phyloP scores from a whole-genome alignment of 495 filamentous ascomycete species.

The Pseudoneurospora amorphoporcata region DNA sequence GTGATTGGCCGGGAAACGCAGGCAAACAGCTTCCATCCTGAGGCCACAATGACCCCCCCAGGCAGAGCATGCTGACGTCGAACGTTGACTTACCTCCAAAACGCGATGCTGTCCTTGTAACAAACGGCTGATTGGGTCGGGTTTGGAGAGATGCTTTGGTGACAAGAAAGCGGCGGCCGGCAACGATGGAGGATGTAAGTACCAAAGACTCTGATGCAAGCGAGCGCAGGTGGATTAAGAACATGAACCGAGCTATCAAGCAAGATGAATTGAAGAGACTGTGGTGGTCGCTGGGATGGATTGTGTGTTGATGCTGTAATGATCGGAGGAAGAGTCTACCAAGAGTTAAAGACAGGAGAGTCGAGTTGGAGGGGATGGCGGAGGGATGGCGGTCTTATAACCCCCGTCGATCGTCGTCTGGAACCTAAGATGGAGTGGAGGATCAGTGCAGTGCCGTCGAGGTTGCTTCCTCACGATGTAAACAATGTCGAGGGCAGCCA shows the following conservation, averaged over 20 bases:
- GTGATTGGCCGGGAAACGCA: neutral
- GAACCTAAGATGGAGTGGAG: neutral
- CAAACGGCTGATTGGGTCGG: neutral
- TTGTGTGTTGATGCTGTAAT: conserved; percentile 40
- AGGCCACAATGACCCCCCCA: neutral
- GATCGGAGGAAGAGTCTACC: conserved; percentile 36
- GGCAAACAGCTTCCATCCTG: neutral
- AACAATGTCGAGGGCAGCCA: neutral
- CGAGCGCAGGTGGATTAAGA: conserved; percentile 38
- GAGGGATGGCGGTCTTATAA: neutral
- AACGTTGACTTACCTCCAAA: conserved; percentile 21
- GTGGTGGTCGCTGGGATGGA: conserved; percentile 29
- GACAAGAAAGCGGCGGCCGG: conserved; percentile 16
- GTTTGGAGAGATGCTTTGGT: conserved; percentile 9
- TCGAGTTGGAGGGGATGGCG: conserved; percentile 9
- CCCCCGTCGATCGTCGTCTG: neutral
- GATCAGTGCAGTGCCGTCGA: neutral
- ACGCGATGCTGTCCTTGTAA: conserved; percentile 2
- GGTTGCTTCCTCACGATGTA: conserved; percentile 3
- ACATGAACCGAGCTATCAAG: conserved; percentile 45
- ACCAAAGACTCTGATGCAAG: conserved; percentile 42
- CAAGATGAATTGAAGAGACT: conserved; percentile 42
- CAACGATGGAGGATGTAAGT: conserved; percentile 25
- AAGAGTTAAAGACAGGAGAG: conserved; percentile 28
- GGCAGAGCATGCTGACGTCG: neutral